Evolutionary conservation across 805 yeast genomes (phyloP).

Genomic region (Saccharomycopsis malanga): DNA sequence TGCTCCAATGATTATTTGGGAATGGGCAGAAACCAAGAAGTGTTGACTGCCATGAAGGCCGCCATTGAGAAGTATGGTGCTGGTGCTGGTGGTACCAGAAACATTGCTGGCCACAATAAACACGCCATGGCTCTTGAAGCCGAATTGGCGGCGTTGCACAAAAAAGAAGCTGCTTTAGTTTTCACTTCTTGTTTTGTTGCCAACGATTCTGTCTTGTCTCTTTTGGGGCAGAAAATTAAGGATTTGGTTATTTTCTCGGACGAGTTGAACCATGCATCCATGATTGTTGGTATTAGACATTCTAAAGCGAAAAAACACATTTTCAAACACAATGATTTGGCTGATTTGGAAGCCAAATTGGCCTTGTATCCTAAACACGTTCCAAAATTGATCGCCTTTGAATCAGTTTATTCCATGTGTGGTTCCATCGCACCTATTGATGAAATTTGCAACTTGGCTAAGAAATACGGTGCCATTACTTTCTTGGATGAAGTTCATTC

Average conservation of each 20-base stretch:
- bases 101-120: conserved; percentile 94
- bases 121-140: conserved; percentile 86
- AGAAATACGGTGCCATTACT: conserved; percentile 94
- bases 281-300: conserved; percentile 93
- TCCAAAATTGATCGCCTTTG: conserved; percentile 95
- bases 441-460: conserved; percentile 90
- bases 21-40: conserved; percentile 76
- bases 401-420: conserved; percentile 96
- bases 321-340: conserved; percentile 85
- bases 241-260: conserved; percentile 90
- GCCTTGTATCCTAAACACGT: conserved; percentile 74
- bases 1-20: conserved; percentile 97
- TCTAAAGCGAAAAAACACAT: conserved; percentile 83
- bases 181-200: conserved; percentile 96
- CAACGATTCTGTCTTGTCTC: conserved; percentile 87
- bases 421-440: conserved; percentile 95
- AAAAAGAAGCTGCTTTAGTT: conserved; percentile 91
- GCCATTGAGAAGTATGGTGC: conserved; percentile 89
- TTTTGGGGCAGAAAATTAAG: conserved; percentile 85
- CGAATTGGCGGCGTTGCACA: conserved; percentile 83
- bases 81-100: conserved; percentile 99
- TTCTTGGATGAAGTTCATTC: conserved; percentile 98
- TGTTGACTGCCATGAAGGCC: conserved; percentile 66
- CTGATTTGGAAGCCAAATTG: conserved; percentile 72
- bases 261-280: conserved; percentile 92